A percentile compares a stretch with the other conserved stretches of the same genome.
Evolutionary conservation across 1,284 basidiomycete species (phyloP).

Genomic region (Fistulinella cinereoalba): DNA sequence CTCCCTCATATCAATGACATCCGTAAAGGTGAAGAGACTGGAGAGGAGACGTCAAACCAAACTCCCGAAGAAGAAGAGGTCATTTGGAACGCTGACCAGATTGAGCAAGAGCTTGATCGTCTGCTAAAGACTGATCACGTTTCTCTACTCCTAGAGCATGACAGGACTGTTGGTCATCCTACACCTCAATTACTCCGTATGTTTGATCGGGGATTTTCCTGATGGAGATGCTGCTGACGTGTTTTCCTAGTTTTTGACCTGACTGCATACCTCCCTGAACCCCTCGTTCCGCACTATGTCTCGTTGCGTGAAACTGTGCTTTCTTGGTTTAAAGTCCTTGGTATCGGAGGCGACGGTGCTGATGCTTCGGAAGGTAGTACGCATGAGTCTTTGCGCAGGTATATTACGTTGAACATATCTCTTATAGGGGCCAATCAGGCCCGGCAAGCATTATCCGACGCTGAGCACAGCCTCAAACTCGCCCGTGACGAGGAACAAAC

Average conservation of each 20-base stretch:
- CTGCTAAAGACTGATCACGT: conserved; percentile 74
- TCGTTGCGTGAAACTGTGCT: conserved; percentile 63
- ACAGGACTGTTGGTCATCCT: conserved; percentile 55
- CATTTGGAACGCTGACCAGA: conserved; percentile 51
- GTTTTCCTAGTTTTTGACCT: conserved; percentile 69
- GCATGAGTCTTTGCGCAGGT: not conserved
- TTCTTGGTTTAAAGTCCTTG: conserved; percentile 66
- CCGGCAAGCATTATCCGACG: conserved; percentile 61
- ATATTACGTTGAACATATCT: not conserved
- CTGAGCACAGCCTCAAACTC: conserved; percentile 51
- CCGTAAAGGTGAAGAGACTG: conserved; percentile 39
- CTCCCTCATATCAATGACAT: conserved; percentile 68
- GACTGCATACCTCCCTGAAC: conserved; percentile 85
- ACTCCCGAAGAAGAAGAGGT: conserved; percentile 34
- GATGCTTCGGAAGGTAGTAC: conserved; percentile 46
- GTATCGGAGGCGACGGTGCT: conserved; percentile 46
- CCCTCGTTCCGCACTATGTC: conserved; percentile 75
- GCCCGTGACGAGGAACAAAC: conserved; percentile 47
- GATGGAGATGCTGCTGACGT: conserved; percentile 4
- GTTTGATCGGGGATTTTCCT: too few species aligned
- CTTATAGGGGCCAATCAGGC: conserved; percentile 54
- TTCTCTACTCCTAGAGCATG: conserved; percentile 71
- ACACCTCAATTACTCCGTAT: conserved; percentile 51
- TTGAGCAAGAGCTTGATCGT: conserved; percentile 61
- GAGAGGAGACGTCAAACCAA: conserved; percentile 18